Evolutionary conservation across 169 alveolate genomes (phyloP).

Genomic region (Neospora caninum): DNA sequence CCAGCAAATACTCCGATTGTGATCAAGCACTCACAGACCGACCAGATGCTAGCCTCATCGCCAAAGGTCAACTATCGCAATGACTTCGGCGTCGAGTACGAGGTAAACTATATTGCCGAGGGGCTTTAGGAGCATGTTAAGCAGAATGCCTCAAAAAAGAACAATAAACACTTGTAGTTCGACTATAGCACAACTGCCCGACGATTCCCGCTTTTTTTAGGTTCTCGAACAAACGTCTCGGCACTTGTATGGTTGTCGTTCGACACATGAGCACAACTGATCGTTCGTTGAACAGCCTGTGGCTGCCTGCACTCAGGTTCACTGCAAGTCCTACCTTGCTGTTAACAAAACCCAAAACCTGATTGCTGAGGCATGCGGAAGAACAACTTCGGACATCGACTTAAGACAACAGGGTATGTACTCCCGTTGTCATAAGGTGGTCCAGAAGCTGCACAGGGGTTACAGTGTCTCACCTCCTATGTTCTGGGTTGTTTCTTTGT

Average conservation of each 20-base stretch:
- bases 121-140: no score
- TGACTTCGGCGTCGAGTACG: conserved; percentile 8
- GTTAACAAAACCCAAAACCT: conserved; percentile 23
- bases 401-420: conserved; percentile 15
- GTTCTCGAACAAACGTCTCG: no score
- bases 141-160: no score
- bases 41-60: conserved; percentile 34
- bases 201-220: no score
- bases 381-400: conserved; percentile 35
- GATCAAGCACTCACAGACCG: conserved; percentile 30
- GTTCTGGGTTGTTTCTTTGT: no score
- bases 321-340: conserved; percentile 34
- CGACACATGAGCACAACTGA: background rate
- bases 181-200: no score
- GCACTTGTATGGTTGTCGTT: no score
- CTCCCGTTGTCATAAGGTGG: no score
- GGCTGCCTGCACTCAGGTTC: background rate
- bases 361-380: conserved; percentile 29
- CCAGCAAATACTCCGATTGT: conserved; percentile 37
- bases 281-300: background rate
- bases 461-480: no score
- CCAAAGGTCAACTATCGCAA: background rate
- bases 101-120: background rate
- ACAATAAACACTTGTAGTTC: no score
- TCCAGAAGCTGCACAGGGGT: no score